Evolutionary conservation across 805 yeast species (phyloP).

Genomic region (Suhomyces sp.): DNA sequence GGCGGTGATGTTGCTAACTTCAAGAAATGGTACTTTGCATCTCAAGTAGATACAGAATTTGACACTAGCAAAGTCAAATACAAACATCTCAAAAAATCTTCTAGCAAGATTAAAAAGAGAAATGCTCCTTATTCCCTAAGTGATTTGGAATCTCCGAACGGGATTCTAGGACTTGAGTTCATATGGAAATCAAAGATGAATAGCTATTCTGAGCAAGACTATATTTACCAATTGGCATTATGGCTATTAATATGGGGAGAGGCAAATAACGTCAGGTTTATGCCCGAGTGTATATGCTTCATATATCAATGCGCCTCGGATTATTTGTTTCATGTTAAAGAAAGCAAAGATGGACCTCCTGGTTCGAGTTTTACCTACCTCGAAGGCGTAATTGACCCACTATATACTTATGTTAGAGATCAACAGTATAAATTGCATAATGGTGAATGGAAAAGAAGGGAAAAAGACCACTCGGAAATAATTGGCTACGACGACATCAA

Average conservation of each 20-base stretch:
- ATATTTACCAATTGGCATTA: conserved; percentile 62
- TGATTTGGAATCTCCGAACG: conserved; percentile 15
- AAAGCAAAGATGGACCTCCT: conserved; percentile 15
- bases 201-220: conserved; percentile 49
- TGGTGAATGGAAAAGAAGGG: conserved; percentile 59
- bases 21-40: conserved; percentile 89
- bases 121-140: conserved; percentile 30
- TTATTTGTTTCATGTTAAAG: conserved; percentile 10
- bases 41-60: conserved; percentile 67
- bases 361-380: conserved; percentile 26
- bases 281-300: conserved; percentile 43
- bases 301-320: conserved; percentile 29
- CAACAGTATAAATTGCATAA: conserved; percentile 61
- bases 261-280: conserved; percentile 59
- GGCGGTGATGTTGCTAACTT: conserved; percentile 89
- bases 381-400: conserved; percentile 42
- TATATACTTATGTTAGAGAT: conserved; percentile 57
- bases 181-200: conserved; percentile 72
- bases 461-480: conserved; percentile 63
- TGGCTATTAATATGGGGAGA: conserved; percentile 73
- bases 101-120: conserved; percentile 24
- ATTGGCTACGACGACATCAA: conserved; percentile 57
- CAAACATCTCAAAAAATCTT: not conserved
- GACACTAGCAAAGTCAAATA: conserved; percentile 39
- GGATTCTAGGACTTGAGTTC: conserved; percentile 21